Conservation (phyloP, 2,329 filamentous ascomycete genomes). For the Botrytis tulipae region DNA sequence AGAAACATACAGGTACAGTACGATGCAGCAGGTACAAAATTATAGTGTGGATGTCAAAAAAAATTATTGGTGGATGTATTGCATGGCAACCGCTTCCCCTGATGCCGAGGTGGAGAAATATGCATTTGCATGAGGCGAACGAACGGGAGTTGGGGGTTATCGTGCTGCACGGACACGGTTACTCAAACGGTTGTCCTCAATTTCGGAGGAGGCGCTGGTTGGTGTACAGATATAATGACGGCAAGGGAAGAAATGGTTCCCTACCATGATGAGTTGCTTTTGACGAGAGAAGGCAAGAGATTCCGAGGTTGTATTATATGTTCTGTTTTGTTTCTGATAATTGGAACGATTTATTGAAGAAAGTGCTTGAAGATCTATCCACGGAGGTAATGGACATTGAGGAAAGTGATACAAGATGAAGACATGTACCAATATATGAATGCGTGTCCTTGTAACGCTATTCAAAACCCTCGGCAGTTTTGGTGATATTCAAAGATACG, state of each 20-base stretch:
- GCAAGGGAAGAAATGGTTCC: neutral
- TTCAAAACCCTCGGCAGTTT: neutral
- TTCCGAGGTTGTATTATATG: neutral
- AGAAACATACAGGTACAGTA: neutral
- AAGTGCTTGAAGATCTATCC: neutral
- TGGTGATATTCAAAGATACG: too few species aligned
- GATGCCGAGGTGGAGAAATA: neutral
- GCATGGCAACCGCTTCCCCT: neutral
- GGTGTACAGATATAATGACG: neutral
- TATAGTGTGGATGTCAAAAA: neutral
- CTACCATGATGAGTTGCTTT: neutral
- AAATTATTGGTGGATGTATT: neutral
- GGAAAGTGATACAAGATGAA: neutral
- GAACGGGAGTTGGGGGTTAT: conserved; percentile 17
- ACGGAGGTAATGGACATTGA: neutral
- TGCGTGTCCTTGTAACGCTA: neutral
- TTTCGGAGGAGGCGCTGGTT: conserved; percentile 7
- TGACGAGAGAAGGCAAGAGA: neutral
- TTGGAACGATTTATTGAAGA: neutral
- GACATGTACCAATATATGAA: neutral
- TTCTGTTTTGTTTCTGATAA: neutral
- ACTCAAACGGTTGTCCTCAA: conserved; percentile 6
- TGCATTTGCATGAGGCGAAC: neutral
- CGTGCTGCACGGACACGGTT: conserved; percentile 16
- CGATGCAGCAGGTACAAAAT: neutral